Base-by-base conservation (phyloP, 2,329 filamentous ascomycete genomes). In the Sporothrix protearum region DNA sequence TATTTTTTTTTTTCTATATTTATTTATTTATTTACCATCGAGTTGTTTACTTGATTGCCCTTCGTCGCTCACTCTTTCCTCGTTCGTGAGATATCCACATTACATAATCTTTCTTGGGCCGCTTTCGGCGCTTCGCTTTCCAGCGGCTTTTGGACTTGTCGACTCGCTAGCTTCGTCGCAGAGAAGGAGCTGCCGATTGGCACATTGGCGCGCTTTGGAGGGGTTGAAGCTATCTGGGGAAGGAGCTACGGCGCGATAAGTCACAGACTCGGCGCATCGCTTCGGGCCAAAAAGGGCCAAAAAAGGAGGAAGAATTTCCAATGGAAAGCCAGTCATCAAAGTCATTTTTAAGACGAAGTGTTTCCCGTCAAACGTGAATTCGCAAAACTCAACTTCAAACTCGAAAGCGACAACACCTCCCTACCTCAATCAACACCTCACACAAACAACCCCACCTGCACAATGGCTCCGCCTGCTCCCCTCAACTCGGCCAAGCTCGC, bases 401-500 rank as follows among this genome's bases (percentile, higher is more conserved):
- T n/a, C 30, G 49, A n/a, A 19, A 33, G 12, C 16, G 1, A 25
- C 55, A 63, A 12, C 10, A 22, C 59, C 33, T n/a, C 12, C 9
- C 59, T 14, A 19, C 36, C 5, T 2, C 55, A 33, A 59, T n/a
- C 25, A 33, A 30, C 14, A 30, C 63, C 47, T 10, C n/a, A 30
- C 16, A 7, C 42, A 10, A 28, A 8, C 4, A 25, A 47, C 45
- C 28, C 42, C 25, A 19, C 57, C 30, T 39, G 5, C 59, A 73
- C 51, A 12, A 75, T 75, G 74, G 10, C 72, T 53, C 59, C 73
- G 73, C 61, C 68, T 63, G 68, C 66, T 12, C 28, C 73, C 10
- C 77, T 81, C 68, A 67, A 78, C 71, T 74, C 76, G 42, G 78
- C 79, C 71, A 80, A 80, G 71, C 76, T 82, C 72, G 77, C 76